Base-by-base conservation (phyloP, 164 flowering plant species). In the Vitis cinerea region DNA sequence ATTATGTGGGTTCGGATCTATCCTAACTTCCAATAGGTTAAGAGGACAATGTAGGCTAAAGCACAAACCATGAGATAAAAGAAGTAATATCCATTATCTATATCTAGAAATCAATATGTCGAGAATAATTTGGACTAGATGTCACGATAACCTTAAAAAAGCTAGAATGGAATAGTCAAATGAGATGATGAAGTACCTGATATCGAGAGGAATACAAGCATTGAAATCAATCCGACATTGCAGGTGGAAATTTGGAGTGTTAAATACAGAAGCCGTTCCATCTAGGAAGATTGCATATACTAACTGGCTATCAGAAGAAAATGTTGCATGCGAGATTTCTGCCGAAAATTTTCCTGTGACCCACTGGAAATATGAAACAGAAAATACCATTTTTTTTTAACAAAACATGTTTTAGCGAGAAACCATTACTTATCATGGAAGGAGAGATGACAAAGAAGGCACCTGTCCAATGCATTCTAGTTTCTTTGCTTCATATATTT, bases 281-380 rank as follows among this genome's bases (percentile, higher is more conserved):
- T 81, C 82, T 27, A 44, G 44, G 58, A 81, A 81, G 65, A 78
- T 66, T 10, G 80, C 75, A 65, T 74, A 79, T 37, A 79, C 64
- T 52, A 70, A 47, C 71, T 70, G 72, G 58, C 82, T 62, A 68
- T 81, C 80, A 57, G 82, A 81, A 16, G 82, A 76, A 61, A 71
- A 76, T 30, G 80, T 76, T 64, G 82, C 80, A 50, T 81, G 76
- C 10, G 78, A 59, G 19, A 81, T 78, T 31, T 68, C 64, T 15
- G 63, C 71, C 44, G 53, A 14, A 44, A 59, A 44, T 75, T 49
- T 64, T 53, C 63, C 61, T 48, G 74, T 59, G 9, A 70, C 23
- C 83, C 83, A 82, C 85, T 82, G 74, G 10, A 56, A 48, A 30
- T 13, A 66, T 51, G 11, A 64, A 13, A 17, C 17, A n/a, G 14